These are phyloP conservation scores for Paecilomyces sp. DNA, from an alignment of 2,329 filamentous ascomycete genomes.

Conservation along the genomic window DNA sequence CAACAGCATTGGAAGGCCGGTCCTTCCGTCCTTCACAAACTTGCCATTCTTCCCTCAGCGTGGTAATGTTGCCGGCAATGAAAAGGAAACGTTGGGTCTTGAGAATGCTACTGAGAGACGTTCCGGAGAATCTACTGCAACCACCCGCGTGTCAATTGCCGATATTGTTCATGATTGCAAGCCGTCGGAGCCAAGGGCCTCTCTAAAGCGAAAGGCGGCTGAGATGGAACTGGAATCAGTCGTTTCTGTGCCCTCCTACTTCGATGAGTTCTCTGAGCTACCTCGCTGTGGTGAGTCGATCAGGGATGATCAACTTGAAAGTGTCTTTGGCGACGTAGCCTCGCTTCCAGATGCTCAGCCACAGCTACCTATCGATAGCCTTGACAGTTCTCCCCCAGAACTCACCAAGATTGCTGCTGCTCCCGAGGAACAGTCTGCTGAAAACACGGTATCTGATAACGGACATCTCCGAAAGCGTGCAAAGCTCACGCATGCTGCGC, in stretches of 20 bases:
- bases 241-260: neutral
- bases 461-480: conserved; percentile 1
- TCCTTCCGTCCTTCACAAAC: neutral
- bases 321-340: conserved; percentile 3
- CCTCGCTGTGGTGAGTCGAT: neutral
- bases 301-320: neutral
- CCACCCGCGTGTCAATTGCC: conserved; percentile 10
- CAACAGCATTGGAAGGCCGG: neutral
- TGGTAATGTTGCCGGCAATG: neutral
- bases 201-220: conserved; percentile 23
- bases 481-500: neutral
- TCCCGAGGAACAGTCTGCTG: conserved; percentile 1
- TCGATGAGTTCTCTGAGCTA: neutral
- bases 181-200: neutral
- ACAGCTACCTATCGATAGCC: conserved; percentile 5
- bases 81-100: neutral
- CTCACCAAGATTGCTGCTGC: conserved; percentile 6
- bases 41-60: neutral
- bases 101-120: neutral
- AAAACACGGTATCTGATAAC: neutral
- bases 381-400: conserved; percentile 9
- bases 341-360: conserved; percentile 20
- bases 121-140: neutral
- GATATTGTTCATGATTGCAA: conserved; percentile 9
- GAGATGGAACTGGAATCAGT: conserved; percentile 15